Evolutionary conservation across 805 yeast genomes (phyloP), one percentile per base, ranked within the genome.

Genomic region (Nakazawaea ishiwadae): DNA sequence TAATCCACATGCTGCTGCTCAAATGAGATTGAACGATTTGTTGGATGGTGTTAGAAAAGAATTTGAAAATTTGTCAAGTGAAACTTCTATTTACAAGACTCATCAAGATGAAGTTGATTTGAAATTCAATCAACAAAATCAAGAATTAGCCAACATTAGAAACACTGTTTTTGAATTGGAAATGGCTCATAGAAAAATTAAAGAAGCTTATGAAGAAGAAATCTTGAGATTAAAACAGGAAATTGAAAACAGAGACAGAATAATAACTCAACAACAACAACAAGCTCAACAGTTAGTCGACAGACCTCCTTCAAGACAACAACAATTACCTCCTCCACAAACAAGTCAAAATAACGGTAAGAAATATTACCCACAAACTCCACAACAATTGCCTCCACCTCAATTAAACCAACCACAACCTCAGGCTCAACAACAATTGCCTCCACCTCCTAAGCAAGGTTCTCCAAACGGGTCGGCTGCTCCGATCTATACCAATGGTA

Each of bases 191-290:
- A 75, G 96, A 52, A 86, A 87, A 59, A 85, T 93, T 75, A 90
- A 91, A 66, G 97, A 91, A 56, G 89, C 90, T 35, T 93, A 91
- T 64, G 97, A 91, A 62, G 96, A 86, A 54, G 98, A 91, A 65
- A 84, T 93, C 43, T 69, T 78, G 58, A 73, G 93, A 51, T 73
- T 91, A 62, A 89, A 91, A 62, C 79, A 81, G 48, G 96, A 89
- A 59, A 71, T 91, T 50, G 96, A 88, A 53, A 77, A 73, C 55
- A 72, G 90, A 53, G 95, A 86, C 58, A 74, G 91, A 59, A 69
- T 72, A 53, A 46, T 62, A 67, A 58, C 62, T 59, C 63, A 55
- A 52, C 74, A 60, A 50, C 62, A 68, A 46, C 65, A 55, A 37
- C 64, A 53, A 28, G 63, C 52, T 24, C 56, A 48, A 26, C 55